Evolutionary conservation across 176 grass and related monocot genomes (phyloP).

Genomic region (Lolium perenne): DNA sequence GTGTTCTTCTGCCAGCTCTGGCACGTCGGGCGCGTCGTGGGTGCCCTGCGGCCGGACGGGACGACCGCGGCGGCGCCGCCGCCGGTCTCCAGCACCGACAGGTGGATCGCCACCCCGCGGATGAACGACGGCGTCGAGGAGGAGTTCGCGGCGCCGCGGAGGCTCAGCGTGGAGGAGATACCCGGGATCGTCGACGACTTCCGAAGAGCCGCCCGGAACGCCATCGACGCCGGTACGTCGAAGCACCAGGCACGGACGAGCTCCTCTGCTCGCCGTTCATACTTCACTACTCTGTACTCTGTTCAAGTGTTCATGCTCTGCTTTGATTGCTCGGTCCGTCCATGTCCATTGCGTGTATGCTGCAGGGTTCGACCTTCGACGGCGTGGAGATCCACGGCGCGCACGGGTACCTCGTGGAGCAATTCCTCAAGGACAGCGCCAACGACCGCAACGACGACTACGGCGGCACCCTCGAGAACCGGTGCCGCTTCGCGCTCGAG

Average conservation of each 20-base stretch:
- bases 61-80: slow-evolving; percentile 30
- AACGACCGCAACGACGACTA: not conserved
- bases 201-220: slow-evolving; percentile 53
- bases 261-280: not conserved
- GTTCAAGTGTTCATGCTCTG: not conserved
- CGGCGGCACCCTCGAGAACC: not conserved
- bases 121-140: not conserved
- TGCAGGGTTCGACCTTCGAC: not conserved
- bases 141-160: slow-evolving; percentile 39
- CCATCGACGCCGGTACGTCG: slow-evolving; percentile 56
- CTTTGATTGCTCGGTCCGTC: not conserved
- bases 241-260: not conserved
- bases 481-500: slow-evolving; percentile 14
- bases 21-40: slow-evolving; percentile 48
- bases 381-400: not conserved
- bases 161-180: slow-evolving; percentile 47
- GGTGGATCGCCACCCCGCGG: slow-evolving; percentile 11
- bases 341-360: not conserved
- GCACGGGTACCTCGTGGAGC: not conserved
- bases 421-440: not conserved
- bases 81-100: slow-evolving; percentile 53
- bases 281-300: not conserved
- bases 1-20: slow-evolving; percentile 66
- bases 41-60: slow-evolving; percentile 34
- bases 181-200: slow-evolving; percentile 60